phyloP scores from a whole-genome alignment of 140 eudicot species.

The Ambrosia hybrid region DNA sequence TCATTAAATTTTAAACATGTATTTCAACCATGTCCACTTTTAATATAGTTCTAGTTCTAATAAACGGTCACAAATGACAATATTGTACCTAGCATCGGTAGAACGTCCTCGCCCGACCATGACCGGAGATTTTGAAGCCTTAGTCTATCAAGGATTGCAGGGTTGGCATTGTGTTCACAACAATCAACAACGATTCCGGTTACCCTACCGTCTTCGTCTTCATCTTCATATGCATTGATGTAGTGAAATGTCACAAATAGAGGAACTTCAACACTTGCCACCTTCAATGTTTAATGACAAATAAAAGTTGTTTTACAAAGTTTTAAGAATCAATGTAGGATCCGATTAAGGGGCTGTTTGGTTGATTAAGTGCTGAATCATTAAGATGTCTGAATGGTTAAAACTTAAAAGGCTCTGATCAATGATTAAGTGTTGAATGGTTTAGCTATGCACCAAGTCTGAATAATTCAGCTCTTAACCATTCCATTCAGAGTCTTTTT shows the following conservation, averaged over 20 bases:
- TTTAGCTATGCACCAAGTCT: no score
- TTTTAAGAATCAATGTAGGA: background rate
- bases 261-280: constrained; percentile 97
- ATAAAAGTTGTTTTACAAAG: background rate
- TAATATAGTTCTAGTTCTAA: no score
- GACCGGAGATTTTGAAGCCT: constrained; percentile 71
- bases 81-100: constrained; percentile 76
- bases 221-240: constrained; percentile 98
- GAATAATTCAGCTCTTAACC: no score
- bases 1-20: no score
- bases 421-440: no score
- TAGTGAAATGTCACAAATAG: constrained; percentile 86
- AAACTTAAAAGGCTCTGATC: no score
- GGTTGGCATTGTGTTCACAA: constrained; percentile 87
- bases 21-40: no score
- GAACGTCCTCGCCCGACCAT: constrained; percentile 62
- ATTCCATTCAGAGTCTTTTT: no score
- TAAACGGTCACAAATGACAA: background rate
- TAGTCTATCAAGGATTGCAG: constrained; percentile 85
- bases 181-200: constrained; percentile 81
- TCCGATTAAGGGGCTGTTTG: no score
- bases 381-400: no score
- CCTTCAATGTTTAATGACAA: constrained; percentile 39
- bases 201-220: constrained; percentile 83
- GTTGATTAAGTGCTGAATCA: no score